Base-by-base conservation (phyloP, 148 eudicot genomes). In the Fagopyrum esculentum region DNA sequence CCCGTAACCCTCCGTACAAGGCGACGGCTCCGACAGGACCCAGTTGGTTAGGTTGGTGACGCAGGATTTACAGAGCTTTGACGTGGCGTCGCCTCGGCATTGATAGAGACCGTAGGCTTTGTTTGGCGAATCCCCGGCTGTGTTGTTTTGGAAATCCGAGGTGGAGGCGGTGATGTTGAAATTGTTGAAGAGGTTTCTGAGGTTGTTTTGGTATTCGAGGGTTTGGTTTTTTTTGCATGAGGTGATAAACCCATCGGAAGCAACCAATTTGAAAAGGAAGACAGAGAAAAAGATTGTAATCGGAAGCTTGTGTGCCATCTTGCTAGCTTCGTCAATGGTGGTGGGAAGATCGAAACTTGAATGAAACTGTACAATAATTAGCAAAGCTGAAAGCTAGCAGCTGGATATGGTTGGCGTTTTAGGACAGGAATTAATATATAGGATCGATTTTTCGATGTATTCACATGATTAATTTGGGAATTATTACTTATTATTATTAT, bases 81-180 rank as follows among this genome's bases (percentile, higher is more conserved):
- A 11, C 47, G 47, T 72, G 47, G 73, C 76, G 66, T 83, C 88
- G 10, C 86, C 84, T 0, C 77, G 82, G 55, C 88, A 85, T 48
- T 80, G 82, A 77, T 76, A 83, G 71, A 74, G 74, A 76, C 85
- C 84, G 60, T 85, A 81, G 75, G 78, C 80, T 9, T 29, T 30
- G 66, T 77, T 55, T 12, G 68, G 68, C 5, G 68, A 15, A 10
- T 40, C 26, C 0, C 83, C 85, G 46, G 80, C 80, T 3, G 76
- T 13, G 29, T 79, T 22, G 43, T 11, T 30, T 48, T 66, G 4
- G 73, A 75, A 83, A 12, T 63, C 78, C 17, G 19, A 48, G 60
- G 74, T 66, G 52, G 74, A 40, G 71, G 74, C 74, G 68, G 40
- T 59, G 30, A 2, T 19, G 64, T 1, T 11, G 12, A 69, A 76